Percentiles rank a stretch among this genome's conserved stretches.
Conservation (phyloP, 2,329 filamentous ascomycete species). For the Ceratocystiopsis sp. region DNA sequence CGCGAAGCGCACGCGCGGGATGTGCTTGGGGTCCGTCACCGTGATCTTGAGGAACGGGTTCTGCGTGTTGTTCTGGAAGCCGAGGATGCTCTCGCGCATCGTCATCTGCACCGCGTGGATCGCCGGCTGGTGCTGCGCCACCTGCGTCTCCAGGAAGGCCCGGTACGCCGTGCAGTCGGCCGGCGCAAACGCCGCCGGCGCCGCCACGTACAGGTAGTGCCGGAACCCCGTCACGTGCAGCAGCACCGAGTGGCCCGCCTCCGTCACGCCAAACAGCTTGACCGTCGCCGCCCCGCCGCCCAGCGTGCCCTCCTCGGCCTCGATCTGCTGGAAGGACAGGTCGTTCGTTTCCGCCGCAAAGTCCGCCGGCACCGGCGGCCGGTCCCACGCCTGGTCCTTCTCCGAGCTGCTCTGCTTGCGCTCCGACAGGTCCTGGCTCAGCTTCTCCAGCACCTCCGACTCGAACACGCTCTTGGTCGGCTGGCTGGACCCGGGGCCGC, state of each 20-base stretch:
- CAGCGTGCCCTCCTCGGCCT: conserved; percentile 76
- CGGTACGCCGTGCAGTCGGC: conserved; percentile 66
- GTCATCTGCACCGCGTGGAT: conserved; percentile 71
- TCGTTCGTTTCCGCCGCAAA: conserved; percentile 43
- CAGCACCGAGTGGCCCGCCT: conserved; percentile 73
- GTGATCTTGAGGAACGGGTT: conserved; percentile 89
- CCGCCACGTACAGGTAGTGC: conserved; percentile 89
- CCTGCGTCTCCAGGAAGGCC: conserved; percentile 59
- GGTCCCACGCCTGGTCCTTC: conserved; percentile 83
- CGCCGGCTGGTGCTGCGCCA: conserved; percentile 49
- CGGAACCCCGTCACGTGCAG: conserved; percentile 91
- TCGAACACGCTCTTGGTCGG: conserved; percentile 76
- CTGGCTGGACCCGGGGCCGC: conserved; percentile 54
- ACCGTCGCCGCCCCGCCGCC: conserved; percentile 60
- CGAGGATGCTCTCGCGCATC: conserved; percentile 79
- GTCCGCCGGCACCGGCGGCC: conserved; percentile 31
- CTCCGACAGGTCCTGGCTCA: conserved; percentile 81
- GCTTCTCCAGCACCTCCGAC: conserved; percentile 82
- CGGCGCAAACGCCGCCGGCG: conserved; percentile 63
- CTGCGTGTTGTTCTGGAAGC: conserved; percentile 84
- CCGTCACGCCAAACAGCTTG: conserved; percentile 84
- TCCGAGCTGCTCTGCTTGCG: conserved; percentile 78
- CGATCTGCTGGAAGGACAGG: conserved; percentile 89
- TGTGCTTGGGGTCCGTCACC: conserved; percentile 74
- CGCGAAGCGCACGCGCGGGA: conserved; percentile 54